Percentiles rank a stretch among this genome's conserved stretches.
Conservation (phyloP, 2,329 filamentous ascomycete species). For the Hirsutella rhossiliensis region DNA sequence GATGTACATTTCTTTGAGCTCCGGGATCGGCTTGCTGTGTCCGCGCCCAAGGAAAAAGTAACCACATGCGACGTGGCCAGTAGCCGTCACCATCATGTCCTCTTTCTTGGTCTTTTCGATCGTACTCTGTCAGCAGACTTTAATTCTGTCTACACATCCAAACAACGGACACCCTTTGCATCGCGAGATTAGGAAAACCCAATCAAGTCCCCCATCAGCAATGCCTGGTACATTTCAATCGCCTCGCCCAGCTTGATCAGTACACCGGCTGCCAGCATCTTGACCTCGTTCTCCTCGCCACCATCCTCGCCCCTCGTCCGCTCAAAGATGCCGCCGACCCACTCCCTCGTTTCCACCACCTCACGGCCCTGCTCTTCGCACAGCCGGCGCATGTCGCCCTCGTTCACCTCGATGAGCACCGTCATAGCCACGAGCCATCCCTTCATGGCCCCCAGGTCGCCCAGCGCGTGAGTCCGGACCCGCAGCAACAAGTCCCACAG, state of each 20-base stretch:
- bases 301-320: constrained; percentile 36
- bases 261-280: constrained; percentile 66
- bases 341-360: constrained; percentile 76
- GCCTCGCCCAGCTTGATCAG: constrained; percentile 70
- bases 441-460: constrained; percentile 55
- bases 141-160: too few species aligned
- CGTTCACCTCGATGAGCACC: constrained; percentile 72
- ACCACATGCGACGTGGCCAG: too few species aligned
- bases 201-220: constrained; percentile 61
- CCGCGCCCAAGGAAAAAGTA: too few species aligned
- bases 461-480: constrained; percentile 46
- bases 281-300: constrained; percentile 64
- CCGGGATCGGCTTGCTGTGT: too few species aligned
- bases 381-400: constrained; percentile 55
- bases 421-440: constrained; percentile 70
- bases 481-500: constrained; percentile 71
- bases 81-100: too few species aligned
- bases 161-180: too few species aligned
- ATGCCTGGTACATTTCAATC: constrained; percentile 66
- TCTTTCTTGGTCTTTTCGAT: too few species aligned
- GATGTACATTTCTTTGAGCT: too few species aligned
- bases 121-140: too few species aligned
- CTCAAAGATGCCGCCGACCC: constrained; percentile 69
- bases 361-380: constrained; percentile 65
- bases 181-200: constrained; percentile 21